Evolutionary conservation across 345 rosid genomes (phyloP).

Genomic region (Toxicodendron radicans): DNA sequence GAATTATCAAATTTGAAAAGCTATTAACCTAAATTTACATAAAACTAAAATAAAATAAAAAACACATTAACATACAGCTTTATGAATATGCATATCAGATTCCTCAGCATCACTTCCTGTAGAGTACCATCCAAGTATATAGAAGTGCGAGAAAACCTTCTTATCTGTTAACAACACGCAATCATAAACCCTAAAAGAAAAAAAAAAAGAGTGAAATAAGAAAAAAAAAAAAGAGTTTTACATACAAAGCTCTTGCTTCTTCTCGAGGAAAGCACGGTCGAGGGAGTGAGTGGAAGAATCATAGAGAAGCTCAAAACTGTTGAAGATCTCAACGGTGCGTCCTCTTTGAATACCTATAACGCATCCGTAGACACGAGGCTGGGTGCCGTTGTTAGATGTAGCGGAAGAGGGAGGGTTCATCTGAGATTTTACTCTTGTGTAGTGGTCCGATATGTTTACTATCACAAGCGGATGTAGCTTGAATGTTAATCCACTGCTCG

Average conservation of each 20-base stretch:
- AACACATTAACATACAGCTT: slow-evolving; percentile 58
- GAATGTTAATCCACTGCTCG: slow-evolving; percentile 95
- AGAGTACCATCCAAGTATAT: slow-evolving; percentile 94
- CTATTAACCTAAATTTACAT: not conserved
- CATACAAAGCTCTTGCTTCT: slow-evolving; percentile 97
- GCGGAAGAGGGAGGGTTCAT: slow-evolving; percentile 48
- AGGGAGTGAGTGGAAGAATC: slow-evolving; percentile 67
- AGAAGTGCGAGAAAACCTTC: slow-evolving; percentile 91
- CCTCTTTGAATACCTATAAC: slow-evolving; percentile 93
- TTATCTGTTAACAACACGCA: slow-evolving; percentile 45
- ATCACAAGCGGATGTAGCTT: slow-evolving; percentile 94
- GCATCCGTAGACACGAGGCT: slow-evolving; percentile 86
- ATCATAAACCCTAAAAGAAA: not conserved
- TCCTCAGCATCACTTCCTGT: slow-evolving; percentile 85
- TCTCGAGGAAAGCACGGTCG: slow-evolving; percentile 85
- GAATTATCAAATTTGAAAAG: too few relatives aligned
- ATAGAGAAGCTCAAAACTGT: slow-evolving; percentile 90
- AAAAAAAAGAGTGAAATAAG: not conserved
- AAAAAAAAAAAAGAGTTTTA: not conserved
- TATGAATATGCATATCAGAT: slow-evolving; percentile 90
- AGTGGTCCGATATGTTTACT: slow-evolving; percentile 92
- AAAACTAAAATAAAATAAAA: not conserved
- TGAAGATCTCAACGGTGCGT: slow-evolving; percentile 94
- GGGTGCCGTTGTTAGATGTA: slow-evolving; percentile 24
- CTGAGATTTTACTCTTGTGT: slow-evolving; percentile 87